Conservation (phyloP, 768 basidiomycete species). For the Kwoniella mangroviensis region DNA sequence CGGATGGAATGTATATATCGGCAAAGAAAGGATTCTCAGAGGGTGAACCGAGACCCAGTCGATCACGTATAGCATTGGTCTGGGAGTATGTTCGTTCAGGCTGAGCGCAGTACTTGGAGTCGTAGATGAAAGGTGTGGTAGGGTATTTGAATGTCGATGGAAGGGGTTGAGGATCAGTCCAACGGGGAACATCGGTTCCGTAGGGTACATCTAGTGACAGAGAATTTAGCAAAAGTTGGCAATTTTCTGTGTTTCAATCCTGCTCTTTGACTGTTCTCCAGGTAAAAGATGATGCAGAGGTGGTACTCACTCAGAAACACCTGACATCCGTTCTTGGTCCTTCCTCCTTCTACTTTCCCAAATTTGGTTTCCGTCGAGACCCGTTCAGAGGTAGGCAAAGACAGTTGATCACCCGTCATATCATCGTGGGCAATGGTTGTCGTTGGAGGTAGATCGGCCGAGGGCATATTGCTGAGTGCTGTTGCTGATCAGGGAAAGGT, state of each 20-base stretch:
- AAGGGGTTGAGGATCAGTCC: conserved; percentile 68
- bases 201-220: conserved; percentile 69
- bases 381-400: conserved; percentile 30
- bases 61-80: conserved; percentile 64
- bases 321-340: conserved; percentile 38
- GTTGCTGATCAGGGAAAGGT: too few species aligned
- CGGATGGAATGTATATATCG: conserved; percentile 61
- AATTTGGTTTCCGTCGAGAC: conserved; percentile 28
- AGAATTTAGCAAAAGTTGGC: neutral
- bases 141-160: conserved; percentile 65
- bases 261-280: neutral
- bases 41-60: conserved; percentile 70
- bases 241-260: neutral
- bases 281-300: neutral
- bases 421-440: conserved; percentile 31
- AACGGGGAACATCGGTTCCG: conserved; percentile 69
- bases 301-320: conserved; percentile 41
- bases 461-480: conserved; percentile 22
- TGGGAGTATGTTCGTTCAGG: conserved; percentile 59
- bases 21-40: conserved; percentile 75
- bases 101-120: conserved; percentile 64
- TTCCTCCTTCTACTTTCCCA: conserved; percentile 38
- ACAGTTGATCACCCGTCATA: conserved; percentile 47
- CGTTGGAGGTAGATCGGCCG: conserved; percentile 18
- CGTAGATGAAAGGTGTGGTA: conserved; percentile 68